Conservation (phyloP, 2,329 filamentous ascomycete species). For the Delphinella strobiligena region DNA sequence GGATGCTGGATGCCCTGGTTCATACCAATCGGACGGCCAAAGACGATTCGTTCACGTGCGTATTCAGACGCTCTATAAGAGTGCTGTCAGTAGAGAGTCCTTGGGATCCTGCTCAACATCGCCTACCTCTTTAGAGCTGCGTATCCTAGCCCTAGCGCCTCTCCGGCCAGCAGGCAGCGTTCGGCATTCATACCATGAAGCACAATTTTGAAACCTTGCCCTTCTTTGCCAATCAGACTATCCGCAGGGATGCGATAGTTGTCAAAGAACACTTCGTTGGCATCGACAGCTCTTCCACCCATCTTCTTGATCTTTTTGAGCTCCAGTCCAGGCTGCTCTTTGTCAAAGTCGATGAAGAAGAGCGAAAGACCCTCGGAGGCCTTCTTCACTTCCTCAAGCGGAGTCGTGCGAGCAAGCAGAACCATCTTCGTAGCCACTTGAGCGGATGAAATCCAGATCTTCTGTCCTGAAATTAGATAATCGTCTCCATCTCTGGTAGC, state of each 20-base stretch:
- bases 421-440: slow-evolving; percentile 79
- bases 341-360: slow-evolving; percentile 69
- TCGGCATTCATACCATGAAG: slow-evolving; percentile 74
- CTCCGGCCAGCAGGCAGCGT: slow-evolving; percentile 53
- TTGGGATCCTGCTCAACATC: too few relatives aligned
- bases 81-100: too few relatives aligned
- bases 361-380: slow-evolving; percentile 65
- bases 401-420: slow-evolving; percentile 63
- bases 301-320: slow-evolving; percentile 71
- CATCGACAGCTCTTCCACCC: slow-evolving; percentile 71
- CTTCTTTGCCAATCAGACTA: slow-evolving; percentile 58
- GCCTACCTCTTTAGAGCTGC: slow-evolving; percentile 26
- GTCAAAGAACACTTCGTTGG: slow-evolving; percentile 83
- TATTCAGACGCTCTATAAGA: slow-evolving; percentile 49
- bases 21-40: slow-evolving; percentile 51
- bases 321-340: slow-evolving; percentile 46
- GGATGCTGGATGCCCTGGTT: slow-evolving; percentile 57
- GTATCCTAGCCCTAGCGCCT: slow-evolving; percentile 37
- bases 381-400: slow-evolving; percentile 53
- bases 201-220: slow-evolving; percentile 61
- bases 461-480: slow-evolving; percentile 64
- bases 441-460: slow-evolving; percentile 82
- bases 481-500: slow-evolving; percentile 49
- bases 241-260: slow-evolving; percentile 55
- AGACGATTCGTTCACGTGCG: slow-evolving; percentile 53